Evolutionary conservation across 495 filamentous ascomycete genomes (phyloP).

Genomic region (Echria macrotheca): DNA sequence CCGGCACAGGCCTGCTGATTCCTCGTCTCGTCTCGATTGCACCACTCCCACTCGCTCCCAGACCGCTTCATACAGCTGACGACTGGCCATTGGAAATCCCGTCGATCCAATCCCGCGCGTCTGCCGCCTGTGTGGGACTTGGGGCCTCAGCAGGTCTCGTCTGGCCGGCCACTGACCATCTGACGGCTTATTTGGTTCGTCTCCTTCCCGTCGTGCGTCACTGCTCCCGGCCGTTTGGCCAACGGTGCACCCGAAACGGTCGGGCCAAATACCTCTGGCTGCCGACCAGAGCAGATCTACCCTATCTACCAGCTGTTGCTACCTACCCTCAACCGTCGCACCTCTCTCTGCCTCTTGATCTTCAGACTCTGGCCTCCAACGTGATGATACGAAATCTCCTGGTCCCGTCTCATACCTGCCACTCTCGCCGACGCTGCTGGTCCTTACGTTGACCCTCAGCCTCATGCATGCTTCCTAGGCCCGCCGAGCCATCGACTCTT

Average conservation of each 20-base stretch:
- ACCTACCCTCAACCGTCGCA: constrained; percentile 4
- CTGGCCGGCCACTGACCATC: background rate
- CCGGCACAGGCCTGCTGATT: background rate
- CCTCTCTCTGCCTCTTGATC: constrained; percentile 2
- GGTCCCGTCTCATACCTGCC: constrained; percentile 18
- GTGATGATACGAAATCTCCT: constrained; percentile 12
- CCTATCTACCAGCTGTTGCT: constrained; percentile 9
- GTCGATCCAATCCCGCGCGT: background rate
- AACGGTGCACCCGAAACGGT: constrained; percentile 10
- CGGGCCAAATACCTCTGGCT: constrained; percentile 7
- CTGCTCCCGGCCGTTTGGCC: constrained; percentile 11
- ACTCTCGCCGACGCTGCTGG: constrained; percentile 14
- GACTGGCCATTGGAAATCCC: background rate
- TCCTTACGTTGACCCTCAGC: background rate
- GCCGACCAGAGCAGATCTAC: constrained; percentile 10
- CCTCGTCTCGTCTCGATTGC: background rate
- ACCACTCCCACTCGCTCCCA: too few relatives aligned
- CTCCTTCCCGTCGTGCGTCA: constrained; percentile 1
- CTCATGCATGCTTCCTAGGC: too few relatives aligned
- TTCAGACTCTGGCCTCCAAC: background rate
- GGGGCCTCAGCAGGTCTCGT: background rate
- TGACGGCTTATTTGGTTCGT: constrained; percentile 1
- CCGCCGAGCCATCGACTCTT: too few relatives aligned
- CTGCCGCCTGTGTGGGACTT: background rate
- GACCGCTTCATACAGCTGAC: background rate